Percentiles rank a stretch among this genome's conserved stretches.
These are phyloP conservation scores for Phytophthora fragariaefolia DNA, from an alignment of 352 stramenopile species.

Conservation along the genomic window DNA sequence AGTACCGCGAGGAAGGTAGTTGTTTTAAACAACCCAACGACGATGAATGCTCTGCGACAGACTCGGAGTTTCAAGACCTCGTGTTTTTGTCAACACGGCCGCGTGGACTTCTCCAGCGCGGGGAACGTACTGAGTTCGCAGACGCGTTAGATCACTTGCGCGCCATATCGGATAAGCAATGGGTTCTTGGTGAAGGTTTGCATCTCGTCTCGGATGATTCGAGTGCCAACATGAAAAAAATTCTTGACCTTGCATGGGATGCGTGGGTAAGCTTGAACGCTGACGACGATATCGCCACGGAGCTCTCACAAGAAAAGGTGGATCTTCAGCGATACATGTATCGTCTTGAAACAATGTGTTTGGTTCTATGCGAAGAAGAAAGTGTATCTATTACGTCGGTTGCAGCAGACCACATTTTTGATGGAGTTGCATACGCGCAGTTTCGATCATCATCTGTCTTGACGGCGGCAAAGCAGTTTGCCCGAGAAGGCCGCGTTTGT, in stretches of 20 bases:
- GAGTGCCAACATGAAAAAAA: constrained; percentile 60
- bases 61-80: constrained; percentile 8
- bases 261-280: constrained; percentile 27
- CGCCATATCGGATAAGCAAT: constrained; percentile 49
- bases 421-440: constrained; percentile 40
- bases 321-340: constrained; percentile 49
- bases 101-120: constrained; percentile 16
- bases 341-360: constrained; percentile 55
- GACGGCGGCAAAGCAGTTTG: constrained; percentile 49
- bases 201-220: constrained; percentile 46
- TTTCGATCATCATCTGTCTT: constrained; percentile 46
- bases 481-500: constrained; percentile 51
- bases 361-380: constrained; percentile 44
- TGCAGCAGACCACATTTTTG: constrained; percentile 45
- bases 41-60: background rate
- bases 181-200: constrained; percentile 60
- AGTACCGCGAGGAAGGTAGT: constrained; percentile 42
- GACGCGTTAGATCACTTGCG: constrained; percentile 54
- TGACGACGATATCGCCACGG: constrained; percentile 4
- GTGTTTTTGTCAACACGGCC: constrained; percentile 28
- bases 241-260: constrained; percentile 55
- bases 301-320: constrained; percentile 25
- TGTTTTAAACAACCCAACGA: background rate
- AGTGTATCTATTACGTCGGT: constrained; percentile 20
- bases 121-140: constrained; percentile 36